Evolutionary conservation across 148 eudicot species (phyloP).

Genomic region (Rhododendron molle): DNA sequence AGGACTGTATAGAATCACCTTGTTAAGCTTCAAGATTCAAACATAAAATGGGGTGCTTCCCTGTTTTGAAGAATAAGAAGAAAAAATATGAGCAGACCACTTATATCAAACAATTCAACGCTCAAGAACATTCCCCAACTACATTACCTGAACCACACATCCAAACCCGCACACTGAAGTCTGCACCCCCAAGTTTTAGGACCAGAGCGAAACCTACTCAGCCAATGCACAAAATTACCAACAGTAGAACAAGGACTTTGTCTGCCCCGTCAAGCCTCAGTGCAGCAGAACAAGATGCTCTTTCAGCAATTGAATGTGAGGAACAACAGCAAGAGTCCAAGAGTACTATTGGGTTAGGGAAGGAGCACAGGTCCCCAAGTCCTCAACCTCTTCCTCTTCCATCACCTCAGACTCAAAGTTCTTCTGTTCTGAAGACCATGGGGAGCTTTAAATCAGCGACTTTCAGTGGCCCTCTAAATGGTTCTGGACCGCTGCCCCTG

Average conservation of each 20-base stretch:
- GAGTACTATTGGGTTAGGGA: slow-evolving; percentile 29
- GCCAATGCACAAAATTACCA: slow-evolving; percentile 24
- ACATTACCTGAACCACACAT: slow-evolving; percentile 68
- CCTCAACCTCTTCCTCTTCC: slow-evolving; percentile 99
- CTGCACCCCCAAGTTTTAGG: slow-evolving; percentile 88
- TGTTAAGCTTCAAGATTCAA: slow-evolving; percentile 16
- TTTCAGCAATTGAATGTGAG: slow-evolving; percentile 51
- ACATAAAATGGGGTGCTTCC: slow-evolving; percentile 79
- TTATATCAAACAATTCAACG: slow-evolving; percentile 47
- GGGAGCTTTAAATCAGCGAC: slow-evolving; percentile 63
- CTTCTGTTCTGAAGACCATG: slow-evolving; percentile 35
- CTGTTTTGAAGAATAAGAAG: slow-evolving; percentile 73
- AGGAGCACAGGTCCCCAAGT: slow-evolving; percentile 53
- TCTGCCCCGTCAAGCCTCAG: slow-evolving; percentile 86
- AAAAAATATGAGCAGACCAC: slow-evolving; percentile 57
- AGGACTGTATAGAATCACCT: neutral
- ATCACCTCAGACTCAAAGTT: slow-evolving; percentile 52
- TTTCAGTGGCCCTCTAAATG: slow-evolving; percentile 61
- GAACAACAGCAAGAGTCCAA: slow-evolving; percentile 64
- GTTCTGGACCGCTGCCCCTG: slow-evolving; percentile 74
- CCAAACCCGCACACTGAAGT: slow-evolving; percentile 50
- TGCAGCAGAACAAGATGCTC: slow-evolving; percentile 58
- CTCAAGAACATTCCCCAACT: slow-evolving; percentile 67
- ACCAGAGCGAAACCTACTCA: slow-evolving; percentile 49
- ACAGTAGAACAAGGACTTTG: slow-evolving; percentile 48